Evolutionary conservation across 1,139 yeast genomes (phyloP), one percentile per base, ranked within the genome.

Genomic region (Saccharomyces uvarum): DNA sequence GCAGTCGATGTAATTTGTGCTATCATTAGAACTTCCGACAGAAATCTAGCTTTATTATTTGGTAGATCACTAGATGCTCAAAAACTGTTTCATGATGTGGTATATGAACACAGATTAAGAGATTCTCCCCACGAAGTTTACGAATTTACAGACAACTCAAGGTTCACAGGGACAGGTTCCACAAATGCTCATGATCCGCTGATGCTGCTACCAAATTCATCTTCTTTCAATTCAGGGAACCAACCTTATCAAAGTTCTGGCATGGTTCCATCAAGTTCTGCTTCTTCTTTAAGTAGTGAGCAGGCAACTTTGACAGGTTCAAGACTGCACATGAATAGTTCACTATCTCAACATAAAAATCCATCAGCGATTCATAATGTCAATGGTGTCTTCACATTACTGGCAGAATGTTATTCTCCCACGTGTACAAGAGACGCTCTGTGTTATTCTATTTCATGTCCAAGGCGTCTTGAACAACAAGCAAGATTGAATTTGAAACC

Each of bases 381-480:
- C 16, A 88, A 88, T 70, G 99, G 99, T 62, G 96, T 93, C 4
- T 95, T 93, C 69, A 91, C 97, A 1, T 75, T 93, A 49, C 75
- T 93, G 59, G 88, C 98, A 0, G 97, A 91, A 65, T 93, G 99
- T 72, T 93, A 93, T 67, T 90, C 97, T 0, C 96, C 99, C 38
- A 93, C 99, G 0, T 93, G 99, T 73, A 86, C 96, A 3, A 76
- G 96, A 54, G 95, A 89, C 66, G 78, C 82, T 41, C 75, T 93
- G 48, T 93, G 99, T 72, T 93, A 93, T 71, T 87, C 96, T 53
- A 91, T 93, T 62, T 95, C 97, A n/a, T 93, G 99, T 73, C 99
- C 99, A 9, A 80, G 97, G 62, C 80, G 99, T 61, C 75, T 93
- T 51, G 99, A 93, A 71, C 99, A 93, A 70, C 98, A 93, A 68